Evolutionary conservation across 2,329 filamentous ascomycete species (phyloP).

Genomic region (Diaporthe caulivora): DNA sequence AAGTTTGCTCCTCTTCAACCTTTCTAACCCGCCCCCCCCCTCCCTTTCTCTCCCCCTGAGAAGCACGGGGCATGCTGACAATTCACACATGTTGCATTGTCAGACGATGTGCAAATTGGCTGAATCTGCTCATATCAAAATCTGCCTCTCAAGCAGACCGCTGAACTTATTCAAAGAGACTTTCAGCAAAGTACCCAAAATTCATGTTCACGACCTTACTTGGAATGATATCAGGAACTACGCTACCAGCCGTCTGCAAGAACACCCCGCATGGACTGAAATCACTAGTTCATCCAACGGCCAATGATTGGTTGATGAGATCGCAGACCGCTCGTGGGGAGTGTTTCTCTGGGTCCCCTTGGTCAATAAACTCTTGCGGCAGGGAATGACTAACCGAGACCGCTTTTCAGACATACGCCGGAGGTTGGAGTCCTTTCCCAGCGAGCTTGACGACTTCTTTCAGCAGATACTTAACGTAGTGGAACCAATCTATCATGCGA

Average conservation of each 20-base stretch:
- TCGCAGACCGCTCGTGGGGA: not conserved
- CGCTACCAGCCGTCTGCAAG: not conserved
- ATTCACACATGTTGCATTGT: too few species aligned
- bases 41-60: too few species aligned
- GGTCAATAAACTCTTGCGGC: not conserved
- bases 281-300: not conserved
- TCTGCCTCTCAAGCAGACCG: conserved; percentile 8
- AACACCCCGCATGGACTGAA: not conserved
- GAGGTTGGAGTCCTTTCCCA: not conserved
- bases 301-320: not conserved
- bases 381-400: not conserved
- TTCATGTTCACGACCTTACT: not conserved
- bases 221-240: not conserved
- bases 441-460: not conserved
- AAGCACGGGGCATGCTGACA: too few species aligned
- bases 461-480: not conserved
- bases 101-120: not conserved
- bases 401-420: not conserved
- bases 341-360: conserved; percentile 15
- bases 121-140: not conserved
- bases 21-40: too few species aligned
- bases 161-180: not conserved
- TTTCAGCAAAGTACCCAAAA: not conserved
- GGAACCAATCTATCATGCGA: not conserved
- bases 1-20: too few species aligned